Evolutionary conservation across 768 basidiomycete species (phyloP), one percentile per base, ranked within the genome.

Genomic region (Coprinopsis sp.): DNA sequence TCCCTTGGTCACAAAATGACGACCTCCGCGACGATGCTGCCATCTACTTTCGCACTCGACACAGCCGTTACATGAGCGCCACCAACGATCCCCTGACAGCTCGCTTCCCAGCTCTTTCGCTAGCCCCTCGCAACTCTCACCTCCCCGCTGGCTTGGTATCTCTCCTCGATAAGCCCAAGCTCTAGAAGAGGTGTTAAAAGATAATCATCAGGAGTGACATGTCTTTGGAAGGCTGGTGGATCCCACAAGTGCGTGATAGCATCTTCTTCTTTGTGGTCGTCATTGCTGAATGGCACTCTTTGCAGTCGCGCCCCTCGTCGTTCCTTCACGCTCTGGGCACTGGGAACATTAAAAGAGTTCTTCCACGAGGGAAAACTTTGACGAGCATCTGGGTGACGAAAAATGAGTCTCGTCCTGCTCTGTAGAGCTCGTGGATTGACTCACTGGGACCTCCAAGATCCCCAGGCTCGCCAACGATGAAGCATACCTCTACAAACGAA

Each of bases 301-400:
- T 67, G 68, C 71, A 1, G 60, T 88, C 10, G 86, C 85, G 1
- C 83, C 75, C 0, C 63, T 70, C 49, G 60, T 55, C 2, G 50
- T 60, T 21, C 57, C 69, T 19, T 64, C 77, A 10, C 45, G 58
- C 24, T 64, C 64, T 7, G 70, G 61, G 5, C 75, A 74, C 53
- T 51, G 67, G 27, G 52, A 51, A 25, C 70, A 76, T 43, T 52
- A 56, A 33, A 54, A 59, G 28, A 58, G 68, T 27, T 37, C 52
- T 3, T 74, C 84, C 39, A 73, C 66, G 3, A 57, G 54, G 6
- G 59, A 70, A 5, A 85, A 79, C 50, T 73, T 81, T 44, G 60
- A 62, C 29, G 69, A 75, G 3, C 77, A 82, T 54, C 68, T 87
- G 4, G 82, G 77, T 0, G 74, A 85, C 38, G 70, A 71, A 33